A percentile compares a stretch with the other conserved stretches of the same genome.
Evolutionary conservation across 495 filamentous ascomycete genomes (phyloP).

Genomic region (Astrocystis sublimbata): DNA sequence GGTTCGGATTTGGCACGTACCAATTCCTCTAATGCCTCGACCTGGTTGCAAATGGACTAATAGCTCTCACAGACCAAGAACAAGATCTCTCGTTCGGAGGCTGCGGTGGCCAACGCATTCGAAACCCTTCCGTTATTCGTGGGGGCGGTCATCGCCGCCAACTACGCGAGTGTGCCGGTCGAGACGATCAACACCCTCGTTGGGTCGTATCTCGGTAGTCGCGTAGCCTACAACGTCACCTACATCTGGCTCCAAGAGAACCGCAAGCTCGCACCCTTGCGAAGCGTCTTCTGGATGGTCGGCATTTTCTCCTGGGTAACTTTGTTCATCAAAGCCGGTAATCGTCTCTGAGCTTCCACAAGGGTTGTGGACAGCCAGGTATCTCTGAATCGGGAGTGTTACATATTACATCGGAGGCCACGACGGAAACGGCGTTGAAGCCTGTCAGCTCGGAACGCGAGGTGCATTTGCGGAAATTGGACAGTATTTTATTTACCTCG

Average conservation of each 20-base stretch:
- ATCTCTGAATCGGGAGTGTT: neutral
- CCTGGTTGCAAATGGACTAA: neutral
- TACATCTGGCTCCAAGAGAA: slow-evolving; percentile 44
- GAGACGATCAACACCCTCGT: slow-evolving; percentile 40
- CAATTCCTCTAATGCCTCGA: neutral
- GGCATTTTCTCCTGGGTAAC: slow-evolving; percentile 33
- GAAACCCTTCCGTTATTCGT: slow-evolving; percentile 50
- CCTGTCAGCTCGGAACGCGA: neutral
- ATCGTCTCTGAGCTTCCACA: slow-evolving; percentile 10
- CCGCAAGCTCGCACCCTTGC: slow-evolving; percentile 29
- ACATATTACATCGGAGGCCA: no score
- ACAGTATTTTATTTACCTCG: no score
- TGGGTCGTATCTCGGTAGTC: slow-evolving; percentile 38
- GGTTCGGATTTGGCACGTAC: no score
- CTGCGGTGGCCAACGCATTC: slow-evolving; percentile 44
- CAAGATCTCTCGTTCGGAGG: slow-evolving; percentile 46
- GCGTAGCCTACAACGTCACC: slow-evolving; percentile 42
- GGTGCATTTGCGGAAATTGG: neutral
- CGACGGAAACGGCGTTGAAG: neutral
- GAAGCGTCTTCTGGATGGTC: slow-evolving; percentile 37
- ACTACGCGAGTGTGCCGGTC: slow-evolving; percentile 37
- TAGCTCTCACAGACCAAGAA: slow-evolving; percentile 16
- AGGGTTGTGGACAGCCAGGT: neutral
- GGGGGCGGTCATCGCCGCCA: slow-evolving; percentile 47
- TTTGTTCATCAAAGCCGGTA: slow-evolving; percentile 47